Conservation (phyloP, 495 filamentous ascomycete genomes). For the Parachaetomium inaequale region DNA sequence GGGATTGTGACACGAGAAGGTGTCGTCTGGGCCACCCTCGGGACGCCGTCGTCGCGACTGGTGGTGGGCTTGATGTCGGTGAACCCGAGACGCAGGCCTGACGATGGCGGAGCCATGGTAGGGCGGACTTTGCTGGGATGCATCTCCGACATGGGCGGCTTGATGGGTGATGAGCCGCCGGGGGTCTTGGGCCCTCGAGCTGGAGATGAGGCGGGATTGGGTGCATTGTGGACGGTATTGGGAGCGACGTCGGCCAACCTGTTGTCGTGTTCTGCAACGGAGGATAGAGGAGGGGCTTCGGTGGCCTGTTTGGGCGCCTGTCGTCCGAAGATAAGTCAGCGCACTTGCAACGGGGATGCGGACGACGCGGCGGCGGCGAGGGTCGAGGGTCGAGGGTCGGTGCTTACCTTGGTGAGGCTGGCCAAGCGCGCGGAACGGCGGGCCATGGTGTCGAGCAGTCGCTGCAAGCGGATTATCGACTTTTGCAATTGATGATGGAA, state of each 20-base stretch:
- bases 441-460: conserved; percentile 31
- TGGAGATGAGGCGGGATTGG: conserved; percentile 43
- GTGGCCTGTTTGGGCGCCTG: conserved; percentile 21
- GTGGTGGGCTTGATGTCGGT: conserved; percentile 51
- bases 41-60: conserved; percentile 32
- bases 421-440: conserved; percentile 51
- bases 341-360: conserved; percentile 14
- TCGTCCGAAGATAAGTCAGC: conserved; percentile 10
- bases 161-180: conserved; percentile 42
- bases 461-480: neutral
- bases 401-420: conserved; percentile 41
- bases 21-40: conserved; percentile 38
- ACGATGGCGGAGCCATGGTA: conserved; percentile 66
- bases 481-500: neutral
- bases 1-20: conserved; percentile 47
- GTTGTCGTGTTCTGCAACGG: conserved; percentile 46
- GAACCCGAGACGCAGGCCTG: conserved; percentile 64
- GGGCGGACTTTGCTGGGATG: conserved; percentile 71
- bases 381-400: conserved; percentile 2
- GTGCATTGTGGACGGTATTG: neutral
- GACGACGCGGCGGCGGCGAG: neutral
- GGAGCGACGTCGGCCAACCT: conserved; percentile 15
- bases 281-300: conserved; percentile 35
- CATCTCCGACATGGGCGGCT: conserved; percentile 66
- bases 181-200: conserved; percentile 41